Evolutionary conservation across 1,284 basidiomycete genomes (phyloP), one percentile per base, ranked within the genome.

Genomic region (Psilocybe mexicana): DNA sequence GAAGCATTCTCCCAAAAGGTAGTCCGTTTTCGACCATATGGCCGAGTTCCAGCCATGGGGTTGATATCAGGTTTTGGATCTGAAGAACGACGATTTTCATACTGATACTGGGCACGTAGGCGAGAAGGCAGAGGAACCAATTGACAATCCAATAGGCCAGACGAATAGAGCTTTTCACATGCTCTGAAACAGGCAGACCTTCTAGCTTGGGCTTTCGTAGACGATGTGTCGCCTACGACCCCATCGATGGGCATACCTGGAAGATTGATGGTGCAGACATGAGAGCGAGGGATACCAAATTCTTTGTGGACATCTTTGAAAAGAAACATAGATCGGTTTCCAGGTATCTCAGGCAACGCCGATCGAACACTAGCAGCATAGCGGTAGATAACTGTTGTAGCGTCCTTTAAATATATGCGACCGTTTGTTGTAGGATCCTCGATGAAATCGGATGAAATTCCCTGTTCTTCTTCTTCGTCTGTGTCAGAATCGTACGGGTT

Each of bases 1-100:
- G 69, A 52, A 18, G 72, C 69, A 66, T 82, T 80, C 8, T 61
- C 60, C 90, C 90, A 92, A 65, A 92, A 90, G 45, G 77, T 72
- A 8, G 90, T 83, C 36, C 68, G 70, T 66, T 83, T 86, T 56
- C 80, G 78, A 6, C 73, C 70, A 72, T 91, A 90, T 44, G 74
- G 70, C 42, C 77, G 77, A 26, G 76, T 79, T n/a, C 83, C 81
- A 33, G 72, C 28, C 6, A 14, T 65, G 2, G 65, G 53, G 57
- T 72, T 74, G 47, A 67, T 67, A 11, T 72, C 65, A 36, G 52
- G 18, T 61, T 65, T 55, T 33, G 63, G 57, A n/a, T 50, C 55
- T 28, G 58, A 30, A 7, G 44, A 7, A 28, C 47, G 60, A 26
- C 43, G 51, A 42, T 42, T 57, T 47, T 66, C 66, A 24, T 63